Evolutionary conservation across 1,284 basidiomycete species (phyloP), one percentile per base, ranked within the genome.

Genomic region (Termitomyces sp.): DNA sequence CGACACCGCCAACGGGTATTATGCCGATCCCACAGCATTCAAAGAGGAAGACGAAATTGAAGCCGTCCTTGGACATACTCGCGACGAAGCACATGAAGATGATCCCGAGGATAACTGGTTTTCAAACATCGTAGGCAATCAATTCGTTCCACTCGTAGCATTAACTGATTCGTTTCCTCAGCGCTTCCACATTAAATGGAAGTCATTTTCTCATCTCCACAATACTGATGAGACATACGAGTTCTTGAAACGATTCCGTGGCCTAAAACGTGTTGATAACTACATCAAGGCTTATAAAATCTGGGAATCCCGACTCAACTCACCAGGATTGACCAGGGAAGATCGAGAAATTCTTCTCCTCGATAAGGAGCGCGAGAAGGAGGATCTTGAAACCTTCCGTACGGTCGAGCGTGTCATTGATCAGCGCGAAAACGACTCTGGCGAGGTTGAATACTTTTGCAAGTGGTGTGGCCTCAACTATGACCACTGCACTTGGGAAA

Each of bases 121-220:
- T 56, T 83, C 84, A 55, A 96, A 96, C 67, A 81, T 95, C 61
- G 92, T 93, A 68, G 24, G 54, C 60, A 86, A 74, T 21, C 8
- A 30, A 33, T 33, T 31, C 26, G 35, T 46, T 52, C 54, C 49
- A 33, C 39, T 44, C 50, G 51, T 38, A 46, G 3, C 28, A 54
- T 45, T 55, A n/a, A 46, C 44, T 57, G 52, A 54, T 48, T 42
- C 31, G 53, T 53, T 57, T 31, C n/a, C 51, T 33, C 63, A 94
- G 92, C 91, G 93, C 46, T 96, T 89, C 75, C 91, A 94, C 68
- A 93, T 96, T 75, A 96, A 96, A 69, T 96, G 93, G 93, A 95
- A 94, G 71, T 85, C 84, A 58, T 95, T 93, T 68, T 95, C 92
- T 11, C 92, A 95, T 67, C 77, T 95, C 14, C 92, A 95, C 74